Base-by-base conservation (phyloP, 805 yeast genomes). In the Grigorovia jiainica region DNA sequence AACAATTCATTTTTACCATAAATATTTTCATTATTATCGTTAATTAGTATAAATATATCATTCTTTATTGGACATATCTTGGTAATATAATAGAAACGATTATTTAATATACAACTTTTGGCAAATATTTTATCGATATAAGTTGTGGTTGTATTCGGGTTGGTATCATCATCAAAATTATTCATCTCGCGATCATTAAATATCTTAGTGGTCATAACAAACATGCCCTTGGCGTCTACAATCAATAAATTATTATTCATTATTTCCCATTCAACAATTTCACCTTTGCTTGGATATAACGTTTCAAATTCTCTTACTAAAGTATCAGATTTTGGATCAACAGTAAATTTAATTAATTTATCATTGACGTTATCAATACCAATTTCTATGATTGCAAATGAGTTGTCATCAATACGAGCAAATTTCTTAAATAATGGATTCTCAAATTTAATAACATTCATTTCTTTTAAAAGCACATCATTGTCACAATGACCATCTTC, bases 401-500 rank as follows among this genome's bases (percentile, higher is more conserved):
- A 27, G 6, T 27, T 27, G 6, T 27, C 15, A 13, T 27, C 31
- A 27, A 27, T 10, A 13, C 7, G 31, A 4, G 15, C n/a, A 10
- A 27, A 13, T 13, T 27, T n/a, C 6, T 13, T 27, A 15, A 8
- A 27, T 27, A 27, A 27, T 13, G 11, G 16, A 13, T 27, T 6
- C 3, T 35, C 29, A 33, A 52, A 46, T n/a, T 34, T 18, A 25
- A 34, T 38, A 8, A 30, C 38, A 15, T 24, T 25, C 1, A 45
- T 21, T 15, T 43, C 46, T 35, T 43, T 33, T 2, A 49, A 43
- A 6, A 18, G 19, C 3, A 55, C 45, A 10, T 41, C 46, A 16
- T 49, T 47, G 15, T n/a, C n/a, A n/a, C n/a, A n/a, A n/a, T n/a
- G n/a, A n/a, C n/a, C n/a, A n/a, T 47, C 43, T n/a, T 24, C n/a